Evolutionary conservation across 179 eudicot genomes (phyloP), one percentile per base, ranked within the genome.

Genomic region (Patellifolia procumbens): DNA sequence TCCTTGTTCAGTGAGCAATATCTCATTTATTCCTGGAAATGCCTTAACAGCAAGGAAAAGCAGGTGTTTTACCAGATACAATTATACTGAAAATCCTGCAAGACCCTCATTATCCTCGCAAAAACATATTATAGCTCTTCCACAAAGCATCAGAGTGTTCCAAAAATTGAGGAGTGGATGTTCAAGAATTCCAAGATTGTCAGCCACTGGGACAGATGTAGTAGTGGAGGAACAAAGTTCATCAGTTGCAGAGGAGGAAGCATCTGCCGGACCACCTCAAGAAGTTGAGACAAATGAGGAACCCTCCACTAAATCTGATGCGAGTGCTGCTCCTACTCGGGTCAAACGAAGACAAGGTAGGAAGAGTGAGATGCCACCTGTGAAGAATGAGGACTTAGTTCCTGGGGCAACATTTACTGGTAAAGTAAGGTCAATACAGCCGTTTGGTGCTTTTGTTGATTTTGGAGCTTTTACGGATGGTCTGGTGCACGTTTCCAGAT

Each of bases 391-490:
- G 85, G 93, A 92, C 8, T 83, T 95, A 51, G 84, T 95, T 68
- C 87, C 95, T 28, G 97, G 97, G 82, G 91, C 99, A 75, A 80
- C 78, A 45, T 95, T 92, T 73, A 83, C 86, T 1, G 99, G 99
- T 68, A 95, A 92, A 90, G 97, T 95, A 34, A 84, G 84, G 72
- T 89, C 99, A 19, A 88, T 95, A 75, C 97, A 87, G 78, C 95
- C 97, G 20, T 95, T 95, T 83, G 99, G 99, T 68, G 97, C 97
- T 75, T 95, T 95, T 85, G 85, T 95, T 64, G 99, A 95, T 83
- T 88, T 95, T 86, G 99, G 99, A 74, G 99, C 99, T 77, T 95
- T 91, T 71, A 85, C 97, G 2, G 95, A 95, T 84, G 99, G 99
- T 28, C 88, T 95, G 65, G 99, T 95, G 55, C 99, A 95, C 74